Evolutionary conservation across 345 rosid genomes (phyloP).

Genomic region (Euphorbia tirucalli): DNA sequence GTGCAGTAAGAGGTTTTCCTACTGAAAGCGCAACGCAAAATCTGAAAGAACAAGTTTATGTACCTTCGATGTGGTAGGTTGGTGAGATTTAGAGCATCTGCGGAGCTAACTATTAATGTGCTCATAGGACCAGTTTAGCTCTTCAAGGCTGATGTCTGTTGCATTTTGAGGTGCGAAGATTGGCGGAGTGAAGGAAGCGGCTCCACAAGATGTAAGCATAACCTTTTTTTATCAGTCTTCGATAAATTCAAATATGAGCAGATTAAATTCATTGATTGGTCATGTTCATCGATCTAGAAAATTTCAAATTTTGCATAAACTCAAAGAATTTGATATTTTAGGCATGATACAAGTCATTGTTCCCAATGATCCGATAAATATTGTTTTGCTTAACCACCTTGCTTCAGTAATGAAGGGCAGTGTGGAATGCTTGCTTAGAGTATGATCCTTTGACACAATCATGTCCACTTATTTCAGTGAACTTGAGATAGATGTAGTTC

Average conservation of each 20-base stretch:
- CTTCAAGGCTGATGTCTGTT: not conserved
- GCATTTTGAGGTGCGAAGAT: not conserved
- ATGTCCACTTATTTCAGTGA: not conserved
- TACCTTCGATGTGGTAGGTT: conserved; percentile 90
- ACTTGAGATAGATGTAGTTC: too few relatives aligned
- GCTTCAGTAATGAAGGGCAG: not conserved
- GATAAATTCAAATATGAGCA: not conserved
- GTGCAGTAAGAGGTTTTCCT: conserved; percentile 85
- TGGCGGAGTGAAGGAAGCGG: not conserved
- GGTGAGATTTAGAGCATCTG: conserved; percentile 7
- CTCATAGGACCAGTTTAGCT: not conserved
- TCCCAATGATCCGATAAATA: not conserved
- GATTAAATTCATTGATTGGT: not conserved
- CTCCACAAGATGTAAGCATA: not conserved
- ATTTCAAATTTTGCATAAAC: not conserved
- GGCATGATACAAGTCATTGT: not conserved
- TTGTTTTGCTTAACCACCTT: not conserved
- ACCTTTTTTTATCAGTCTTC: not conserved
- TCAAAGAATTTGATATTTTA: not conserved
- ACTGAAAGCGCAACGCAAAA: conserved; percentile 89
- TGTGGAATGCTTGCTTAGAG: not conserved
- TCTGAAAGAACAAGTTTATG: conserved; percentile 88
- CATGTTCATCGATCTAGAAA: not conserved
- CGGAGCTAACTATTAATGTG: not conserved
- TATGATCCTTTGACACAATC: not conserved